Base-by-base conservation (phyloP, 2,329 filamentous ascomycete species). In the Paramyrothecium roridum region DNA sequence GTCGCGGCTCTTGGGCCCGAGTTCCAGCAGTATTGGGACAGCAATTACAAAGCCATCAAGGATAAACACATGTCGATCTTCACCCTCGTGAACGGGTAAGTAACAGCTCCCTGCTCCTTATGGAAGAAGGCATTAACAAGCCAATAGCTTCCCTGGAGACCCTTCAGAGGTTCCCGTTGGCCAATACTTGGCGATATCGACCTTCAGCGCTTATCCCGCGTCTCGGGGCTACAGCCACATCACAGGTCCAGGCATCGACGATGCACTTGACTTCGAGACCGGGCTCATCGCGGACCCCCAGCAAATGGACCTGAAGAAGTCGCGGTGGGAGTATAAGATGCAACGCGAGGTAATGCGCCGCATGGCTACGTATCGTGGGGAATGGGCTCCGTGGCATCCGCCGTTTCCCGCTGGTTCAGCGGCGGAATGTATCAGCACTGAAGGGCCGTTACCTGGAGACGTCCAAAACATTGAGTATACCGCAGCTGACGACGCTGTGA, bases 211-310 rank as follows among this genome's bases (percentile, higher is more conserved):
- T 2, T 65, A 66, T 12, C 64, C 64, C 0, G 83, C 79, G 63
- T 87, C 83, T 1, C 80, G 84, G 0, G 86, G 86, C 2, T 76
- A 78, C 54, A 75, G 87, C 53, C 85, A 88, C 69, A 85, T 88
- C 62, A 78, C 74, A 0, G 74, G 75, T 0, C 67, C 73, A 3
- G 61, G 69, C 0, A 58, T 76, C 3, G 62, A 70, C 11, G 76
- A 80, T 22, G 67, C 73, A 1, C 69, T 80, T 6, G 79, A 85
- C 56, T 86, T 88, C 55, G 76, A 84, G 52, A 72, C 78, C 0
- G 85, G 84, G 8, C 85, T 79, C 66, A 75, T 88, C 34, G 76
- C 70, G 6, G 80, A 86, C 52, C 61, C 37, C 16, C 37, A 51
- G 2, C 17, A 19, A 11, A 8, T 37, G 8, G 49, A 51, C 33